Conservation (phyloP, 1,284 basidiomycete genomes). For the Puccinia novopanici region DNA sequence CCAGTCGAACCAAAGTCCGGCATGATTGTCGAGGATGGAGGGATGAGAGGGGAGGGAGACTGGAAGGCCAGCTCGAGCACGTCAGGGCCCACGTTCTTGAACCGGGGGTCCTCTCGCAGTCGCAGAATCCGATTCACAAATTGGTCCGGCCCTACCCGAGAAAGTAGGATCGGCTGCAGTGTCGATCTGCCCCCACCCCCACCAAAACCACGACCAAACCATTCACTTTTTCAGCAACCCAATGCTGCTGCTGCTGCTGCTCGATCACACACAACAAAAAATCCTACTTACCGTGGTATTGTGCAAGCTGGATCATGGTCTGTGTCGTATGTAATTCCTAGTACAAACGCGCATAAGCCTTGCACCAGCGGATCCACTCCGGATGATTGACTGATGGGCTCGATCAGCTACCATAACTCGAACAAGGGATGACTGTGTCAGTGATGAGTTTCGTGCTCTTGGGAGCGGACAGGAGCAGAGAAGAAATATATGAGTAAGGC, state of each 20-base stretch:
- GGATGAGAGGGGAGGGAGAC: conserved; percentile 53
- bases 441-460: background rate
- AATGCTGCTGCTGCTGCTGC: no score
- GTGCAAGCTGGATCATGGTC: conserved; percentile 82
- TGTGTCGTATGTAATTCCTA: conserved; percentile 92
- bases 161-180: conserved; percentile 79
- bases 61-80: conserved; percentile 57
- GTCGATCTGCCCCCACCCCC: conserved; percentile 67
- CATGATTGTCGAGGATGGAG: conserved; percentile 61
- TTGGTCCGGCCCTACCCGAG: conserved; percentile 79
- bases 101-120: conserved; percentile 84
- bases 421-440: background rate
- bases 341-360: conserved; percentile 84
- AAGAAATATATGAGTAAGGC: background rate
- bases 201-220: no score
- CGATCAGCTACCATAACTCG: conserved; percentile 69
- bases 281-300: conserved; percentile 70
- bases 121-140: conserved; percentile 83
- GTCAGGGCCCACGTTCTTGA: conserved; percentile 84
- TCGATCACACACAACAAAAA: conserved; percentile 28
- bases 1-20: conserved; percentile 96
- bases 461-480: background rate
- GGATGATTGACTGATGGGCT: conserved; percentile 85
- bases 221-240: no score
- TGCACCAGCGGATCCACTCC: conserved; percentile 85